phyloP scores from a whole-genome alignment of 805 yeast genomes.

The Wickerhamiella qilinensis region DNA sequence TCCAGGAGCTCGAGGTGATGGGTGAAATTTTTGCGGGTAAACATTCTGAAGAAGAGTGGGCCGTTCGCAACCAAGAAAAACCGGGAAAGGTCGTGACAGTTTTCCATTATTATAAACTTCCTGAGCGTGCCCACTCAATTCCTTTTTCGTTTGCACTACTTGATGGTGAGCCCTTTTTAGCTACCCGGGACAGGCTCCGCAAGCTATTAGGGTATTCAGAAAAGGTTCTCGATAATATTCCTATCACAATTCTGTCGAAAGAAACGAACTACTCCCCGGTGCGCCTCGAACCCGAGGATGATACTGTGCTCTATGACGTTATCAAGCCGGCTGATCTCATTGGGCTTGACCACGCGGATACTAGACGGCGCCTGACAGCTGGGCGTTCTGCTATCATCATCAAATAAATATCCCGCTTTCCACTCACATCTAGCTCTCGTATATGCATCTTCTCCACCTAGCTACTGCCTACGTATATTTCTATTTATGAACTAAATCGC shows the following conservation, averaged over 20 bases:
- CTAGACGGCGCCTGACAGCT: slow-evolving; percentile 21
- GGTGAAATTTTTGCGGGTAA: not conserved
- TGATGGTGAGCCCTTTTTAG: slow-evolving; percentile 47
- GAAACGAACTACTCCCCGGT: slow-evolving; percentile 20
- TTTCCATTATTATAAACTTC: slow-evolving; percentile 19
- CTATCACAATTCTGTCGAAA: slow-evolving; percentile 31
- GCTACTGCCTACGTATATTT: no score
- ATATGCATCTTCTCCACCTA: not conserved
- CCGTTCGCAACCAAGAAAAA: not conserved
- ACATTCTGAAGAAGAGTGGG: not conserved
- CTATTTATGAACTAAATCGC: no score
- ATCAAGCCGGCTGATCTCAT: slow-evolving; percentile 36
- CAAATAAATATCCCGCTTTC: slow-evolving; percentile 5
- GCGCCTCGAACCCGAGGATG: slow-evolving; percentile 34
- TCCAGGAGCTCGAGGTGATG: not conserved
- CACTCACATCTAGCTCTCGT: not conserved
- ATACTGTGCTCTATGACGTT: slow-evolving; percentile 36
- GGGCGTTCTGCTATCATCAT: slow-evolving; percentile 14
- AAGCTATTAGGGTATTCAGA: slow-evolving; percentile 58
- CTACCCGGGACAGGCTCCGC: slow-evolving; percentile 52
- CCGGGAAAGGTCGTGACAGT: not conserved
- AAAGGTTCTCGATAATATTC: slow-evolving; percentile 63
- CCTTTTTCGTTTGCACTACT: slow-evolving; percentile 28
- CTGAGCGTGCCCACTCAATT: not conserved
- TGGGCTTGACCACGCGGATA: slow-evolving; percentile 77